Percentiles rank a stretch among this genome's conserved stretches.
These are phyloP conservation scores for Lactifluus rugatus DNA, from an alignment of 768 basidiomycete species.

Conservation along the genomic window DNA sequence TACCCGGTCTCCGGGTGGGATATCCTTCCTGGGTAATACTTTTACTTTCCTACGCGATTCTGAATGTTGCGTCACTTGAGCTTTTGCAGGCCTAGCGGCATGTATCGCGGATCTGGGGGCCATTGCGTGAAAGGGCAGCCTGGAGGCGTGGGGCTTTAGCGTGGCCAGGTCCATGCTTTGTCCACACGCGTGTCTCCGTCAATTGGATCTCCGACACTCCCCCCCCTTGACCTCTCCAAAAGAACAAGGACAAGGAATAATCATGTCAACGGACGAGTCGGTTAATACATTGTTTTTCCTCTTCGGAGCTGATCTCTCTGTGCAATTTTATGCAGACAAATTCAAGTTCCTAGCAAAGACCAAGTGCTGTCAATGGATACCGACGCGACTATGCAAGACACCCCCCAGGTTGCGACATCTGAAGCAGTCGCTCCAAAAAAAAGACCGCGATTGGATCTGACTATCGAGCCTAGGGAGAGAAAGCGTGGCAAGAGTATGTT, in stretches of 20 bases:
- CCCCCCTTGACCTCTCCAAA: constrained; percentile 6
- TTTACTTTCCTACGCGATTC: constrained; percentile 14
- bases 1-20: constrained; percentile 29
- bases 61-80: constrained; percentile 1
- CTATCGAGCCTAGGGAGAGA: constrained; percentile 47
- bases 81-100: neutral
- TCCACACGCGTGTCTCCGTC: neutral
- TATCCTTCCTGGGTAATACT: constrained; percentile 26
- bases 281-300: constrained; percentile 2
- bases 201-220: constrained; percentile 14
- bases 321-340: neutral
- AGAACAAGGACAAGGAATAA: neutral
- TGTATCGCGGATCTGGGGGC: constrained; percentile 11
- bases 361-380: constrained; percentile 14
- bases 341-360: constrained; percentile 1
- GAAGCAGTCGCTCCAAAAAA: constrained; percentile 36
- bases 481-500: constrained; percentile 87
- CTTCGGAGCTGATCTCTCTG: neutral
- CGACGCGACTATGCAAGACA: constrained; percentile 21
- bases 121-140: neutral
- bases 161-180: neutral
- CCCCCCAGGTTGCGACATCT: constrained; percentile 20
- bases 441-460: constrained; percentile 67
- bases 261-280: constrained; percentile 21
- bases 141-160: neutral